Base-by-base conservation (phyloP, 176 grass and related monocot species). In the Typha latifolia region DNA sequence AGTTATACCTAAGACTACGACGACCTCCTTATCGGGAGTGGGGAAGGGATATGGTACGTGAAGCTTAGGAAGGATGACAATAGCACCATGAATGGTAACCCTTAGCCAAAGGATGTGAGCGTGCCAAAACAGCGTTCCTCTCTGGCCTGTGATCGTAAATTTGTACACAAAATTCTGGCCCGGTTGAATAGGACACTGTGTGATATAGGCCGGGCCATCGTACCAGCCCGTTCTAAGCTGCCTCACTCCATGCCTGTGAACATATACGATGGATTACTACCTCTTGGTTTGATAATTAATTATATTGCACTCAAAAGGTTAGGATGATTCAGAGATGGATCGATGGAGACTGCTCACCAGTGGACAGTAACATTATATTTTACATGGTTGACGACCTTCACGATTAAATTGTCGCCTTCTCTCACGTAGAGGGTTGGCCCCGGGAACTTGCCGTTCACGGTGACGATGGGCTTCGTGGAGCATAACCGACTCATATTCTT, bases 121-220 rank as follows among this genome's bases (percentile, higher is more conserved):
- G 26, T 91, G 88, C 84, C 90, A 95, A 67, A 81, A 77, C 0
- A 90, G 67, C 0, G 91, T 96, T 66, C 91, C 91, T 5, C 84
- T 80, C 48, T 90, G 83, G 37, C 68, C 76, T 18, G 67, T 68
- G 24, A 96, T 43, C 31, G 81, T 64, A 47, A 96, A 37, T n/a
- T 63, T 52, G 63, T 96, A 84, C 12, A 83, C 37, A 73, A 77
- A 88, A 51, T 66, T 83, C 14, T 69, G 73, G n/a, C 72, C 67
- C 19, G 80, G 72, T 26, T 66, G 85, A 64, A 88, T 88, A 37
- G 85, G 85, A 63, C 85, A 87, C 55, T 83, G 85, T 14, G 84
- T 80, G 34, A 87, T 74, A 70, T 78, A 87, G 3, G 84, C 85
- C 14, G 85, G 85, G 9, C 85, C 85, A 49, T 87, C 85, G 3